A percentile compares a stretch with the other conserved stretches of the same genome.
phyloP scores from a whole-genome alignment of 768 basidiomycete genomes.

The Amanita exitialis region DNA sequence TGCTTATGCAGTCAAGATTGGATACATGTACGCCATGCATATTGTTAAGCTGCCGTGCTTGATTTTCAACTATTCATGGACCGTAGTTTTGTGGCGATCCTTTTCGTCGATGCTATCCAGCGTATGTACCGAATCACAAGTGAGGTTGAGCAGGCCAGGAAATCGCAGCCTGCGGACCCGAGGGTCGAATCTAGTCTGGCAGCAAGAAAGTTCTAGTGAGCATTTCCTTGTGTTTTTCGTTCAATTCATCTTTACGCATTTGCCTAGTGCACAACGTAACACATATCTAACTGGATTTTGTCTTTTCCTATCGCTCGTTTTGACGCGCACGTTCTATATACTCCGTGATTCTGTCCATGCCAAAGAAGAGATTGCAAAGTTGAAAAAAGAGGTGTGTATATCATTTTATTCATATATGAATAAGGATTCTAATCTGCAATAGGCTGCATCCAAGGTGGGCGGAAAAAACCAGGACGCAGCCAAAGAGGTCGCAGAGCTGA shows the following conservation, averaged over 20 bases:
- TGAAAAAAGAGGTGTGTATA: slow-evolving; percentile 51
- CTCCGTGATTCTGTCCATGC: slow-evolving; percentile 84
- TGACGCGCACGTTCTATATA: slow-evolving; percentile 89
- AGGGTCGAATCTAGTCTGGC: slow-evolving; percentile 83
- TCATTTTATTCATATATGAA: neutral
- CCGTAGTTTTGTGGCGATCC: slow-evolving; percentile 66
- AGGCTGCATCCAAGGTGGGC: slow-evolving; percentile 11
- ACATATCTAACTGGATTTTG: slow-evolving; percentile 90
- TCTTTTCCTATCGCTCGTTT: slow-evolving; percentile 90
- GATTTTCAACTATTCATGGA: neutral
- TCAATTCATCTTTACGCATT: neutral
- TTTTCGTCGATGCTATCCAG: slow-evolving; percentile 89
- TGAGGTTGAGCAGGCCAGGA: slow-evolving; percentile 60
- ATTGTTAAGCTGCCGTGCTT: neutral
- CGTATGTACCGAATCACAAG: slow-evolving; percentile 80
- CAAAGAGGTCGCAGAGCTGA: slow-evolving; percentile 57
- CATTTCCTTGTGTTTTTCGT: slow-evolving; percentile 8
- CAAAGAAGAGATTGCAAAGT: slow-evolving; percentile 78
- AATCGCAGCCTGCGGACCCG: slow-evolving; percentile 44
- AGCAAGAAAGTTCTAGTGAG: slow-evolving; percentile 89
- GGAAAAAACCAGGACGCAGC: slow-evolving; percentile 27
- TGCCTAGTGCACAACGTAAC: slow-evolving; percentile 71
- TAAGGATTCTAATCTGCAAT: neutral
- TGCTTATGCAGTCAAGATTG: slow-evolving; percentile 87
- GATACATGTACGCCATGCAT: slow-evolving; percentile 66